A percentile compares a stretch with the other conserved stretches of the same genome.
phyloP scores from a whole-genome alignment of 306 rosid genomes.

The Vicia villosa region DNA sequence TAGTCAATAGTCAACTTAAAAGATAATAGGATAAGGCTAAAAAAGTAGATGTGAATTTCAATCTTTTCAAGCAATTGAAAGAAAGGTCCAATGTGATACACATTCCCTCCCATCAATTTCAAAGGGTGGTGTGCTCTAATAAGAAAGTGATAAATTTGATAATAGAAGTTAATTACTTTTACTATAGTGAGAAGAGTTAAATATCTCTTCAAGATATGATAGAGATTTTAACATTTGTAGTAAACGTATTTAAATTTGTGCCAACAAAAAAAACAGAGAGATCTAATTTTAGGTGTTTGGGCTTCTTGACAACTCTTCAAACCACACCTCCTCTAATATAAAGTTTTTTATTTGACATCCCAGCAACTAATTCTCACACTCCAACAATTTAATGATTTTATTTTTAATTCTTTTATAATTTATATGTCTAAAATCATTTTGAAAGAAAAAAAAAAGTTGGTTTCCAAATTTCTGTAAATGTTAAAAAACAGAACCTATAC shows the following conservation, averaged over 20 bases:
- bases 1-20: slow-evolving; percentile 24
- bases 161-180: slow-evolving; percentile 17
- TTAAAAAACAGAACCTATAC: too few species aligned
- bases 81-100: background rate
- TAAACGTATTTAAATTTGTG: background rate
- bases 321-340: too few species aligned
- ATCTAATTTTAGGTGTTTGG: too few species aligned
- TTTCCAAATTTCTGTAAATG: too few species aligned
- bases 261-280: background rate
- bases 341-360: too few species aligned
- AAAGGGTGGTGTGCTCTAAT: slow-evolving; percentile 21
- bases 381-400: too few species aligned
- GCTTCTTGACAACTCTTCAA: too few species aligned
- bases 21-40: background rate
- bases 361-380: too few species aligned
- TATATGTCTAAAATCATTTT: too few species aligned
- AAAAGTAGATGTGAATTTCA: background rate
- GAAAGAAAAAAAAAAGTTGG: too few species aligned
- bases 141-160: slow-evolving; percentile 3
- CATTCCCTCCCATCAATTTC: background rate
- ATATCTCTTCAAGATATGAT: slow-evolving; percentile 11
- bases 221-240: background rate
- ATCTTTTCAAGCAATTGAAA: slow-evolving; percentile 10
- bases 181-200: slow-evolving; percentile 10
- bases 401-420: too few species aligned